phyloP scores from a whole-genome alignment of 2,329 filamentous ascomycete species.

The Sporothrix humicola region DNA sequence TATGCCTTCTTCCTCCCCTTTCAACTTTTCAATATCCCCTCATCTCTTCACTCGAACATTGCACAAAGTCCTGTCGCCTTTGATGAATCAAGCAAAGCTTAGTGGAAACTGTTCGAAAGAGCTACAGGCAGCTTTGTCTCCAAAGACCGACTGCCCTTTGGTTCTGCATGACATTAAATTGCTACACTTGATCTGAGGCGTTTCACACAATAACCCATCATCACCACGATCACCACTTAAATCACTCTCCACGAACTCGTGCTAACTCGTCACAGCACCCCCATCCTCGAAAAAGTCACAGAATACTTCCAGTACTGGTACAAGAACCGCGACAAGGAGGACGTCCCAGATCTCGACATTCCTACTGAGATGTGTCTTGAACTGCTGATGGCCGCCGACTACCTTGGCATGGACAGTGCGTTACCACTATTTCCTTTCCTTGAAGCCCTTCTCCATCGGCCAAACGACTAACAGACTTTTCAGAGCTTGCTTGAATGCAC shows the following conservation, averaged over 20 bases:
- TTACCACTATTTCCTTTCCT: background rate
- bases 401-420: conserved; percentile 70
- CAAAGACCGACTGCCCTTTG: conserved; percentile 13
- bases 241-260: background rate
- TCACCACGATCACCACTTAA: no score
- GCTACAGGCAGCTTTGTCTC: conserved; percentile 28
- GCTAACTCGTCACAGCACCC: conserved; percentile 57
- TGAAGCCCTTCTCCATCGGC: no score
- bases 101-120: conserved; percentile 33
- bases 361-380: conserved; percentile 79
- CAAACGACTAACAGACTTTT: background rate
- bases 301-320: conserved; percentile 87
- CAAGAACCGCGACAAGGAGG: conserved; percentile 70
- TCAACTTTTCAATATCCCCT: background rate
- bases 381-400: conserved; percentile 78
- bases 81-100: conserved; percentile 43
- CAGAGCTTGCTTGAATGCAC: conserved; percentile 26
- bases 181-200: conserved; percentile 42
- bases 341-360: conserved; percentile 81
- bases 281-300: conserved; percentile 78
- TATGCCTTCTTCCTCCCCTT: conserved; percentile 49
- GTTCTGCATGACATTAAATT: conserved; percentile 34
- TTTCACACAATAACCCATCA: background rate
- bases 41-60: no score
- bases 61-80: conserved; percentile 19